Conservation (phyloP, 805 yeast species). For the Candida peoriensis region DNA sequence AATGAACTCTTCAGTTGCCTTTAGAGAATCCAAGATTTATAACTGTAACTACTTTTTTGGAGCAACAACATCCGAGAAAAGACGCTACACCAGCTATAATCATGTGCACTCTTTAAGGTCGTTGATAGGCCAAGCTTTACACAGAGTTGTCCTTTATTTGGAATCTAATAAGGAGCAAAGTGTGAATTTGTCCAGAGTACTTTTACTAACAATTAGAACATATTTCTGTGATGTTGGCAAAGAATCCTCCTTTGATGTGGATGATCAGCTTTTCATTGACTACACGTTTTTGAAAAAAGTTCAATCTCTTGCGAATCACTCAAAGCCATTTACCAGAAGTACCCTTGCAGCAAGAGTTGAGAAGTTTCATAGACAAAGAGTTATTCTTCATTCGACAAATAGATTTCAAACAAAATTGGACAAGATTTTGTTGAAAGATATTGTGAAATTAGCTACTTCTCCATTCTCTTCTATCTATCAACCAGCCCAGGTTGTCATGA, state of each 20-base stretch:
- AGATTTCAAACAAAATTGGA: conserved; percentile 68
- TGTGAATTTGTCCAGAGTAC: conserved; percentile 53
- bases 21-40: conserved; percentile 57
- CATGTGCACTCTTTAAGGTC: conserved; percentile 58
- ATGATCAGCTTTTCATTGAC: conserved; percentile 48
- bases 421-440: conserved; percentile 54
- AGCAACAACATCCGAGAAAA: conserved; percentile 40
- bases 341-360: conserved; percentile 72
- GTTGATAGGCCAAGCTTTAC: conserved; percentile 58
- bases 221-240: conserved; percentile 82
- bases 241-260: conserved; percentile 55
- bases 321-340: conserved; percentile 72
- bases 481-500: conserved; percentile 63
- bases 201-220: conserved; percentile 58
- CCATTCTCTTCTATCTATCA: conserved; percentile 64
- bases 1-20: conserved; percentile 50
- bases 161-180: conserved; percentile 52
- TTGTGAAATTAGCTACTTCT: conserved; percentile 61
- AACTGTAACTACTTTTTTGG: conserved; percentile 65
- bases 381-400: conserved; percentile 64
- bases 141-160: conserved; percentile 46
- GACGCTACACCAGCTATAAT: conserved; percentile 36
- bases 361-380: conserved; percentile 69
- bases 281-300: conserved; percentile 51
- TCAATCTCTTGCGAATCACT: conserved; percentile 57